phyloP scores from a whole-genome alignment of 805 yeast genomes.

The Myxozyma udenii region DNA sequence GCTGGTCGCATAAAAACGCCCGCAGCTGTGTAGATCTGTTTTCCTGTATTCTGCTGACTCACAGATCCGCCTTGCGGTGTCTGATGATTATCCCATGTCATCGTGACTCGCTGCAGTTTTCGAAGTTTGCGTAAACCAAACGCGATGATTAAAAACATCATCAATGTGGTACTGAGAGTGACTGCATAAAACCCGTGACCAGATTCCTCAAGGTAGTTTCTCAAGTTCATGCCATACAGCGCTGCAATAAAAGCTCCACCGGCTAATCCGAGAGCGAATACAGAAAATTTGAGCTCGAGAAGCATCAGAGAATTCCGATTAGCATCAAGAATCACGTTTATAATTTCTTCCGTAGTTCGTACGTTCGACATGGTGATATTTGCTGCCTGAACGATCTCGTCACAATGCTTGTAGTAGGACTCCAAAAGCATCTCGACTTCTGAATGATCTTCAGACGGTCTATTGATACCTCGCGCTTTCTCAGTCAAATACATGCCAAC shows the following conservation, averaged over 20 bases:
- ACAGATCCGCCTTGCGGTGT: no score
- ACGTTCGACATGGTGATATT: constrained; percentile 78
- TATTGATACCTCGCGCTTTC: constrained; percentile 44
- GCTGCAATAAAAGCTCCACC: constrained; percentile 78
- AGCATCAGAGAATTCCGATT: constrained; percentile 88
- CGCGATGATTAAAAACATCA: constrained; percentile 48
- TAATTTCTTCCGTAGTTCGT: constrained; percentile 89
- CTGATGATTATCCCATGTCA: constrained; percentile 47
- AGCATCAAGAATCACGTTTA: constrained; percentile 86
- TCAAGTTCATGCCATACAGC: constrained; percentile 92
- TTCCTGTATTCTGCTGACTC: neutral
- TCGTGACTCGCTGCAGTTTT: constrained; percentile 68
- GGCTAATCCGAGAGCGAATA: constrained; percentile 79
- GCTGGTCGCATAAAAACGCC: no score
- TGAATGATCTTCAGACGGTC: constrained; percentile 53
- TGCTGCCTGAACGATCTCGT: constrained; percentile 89
- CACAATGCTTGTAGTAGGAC: constrained; percentile 84
- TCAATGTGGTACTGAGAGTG: constrained; percentile 44
- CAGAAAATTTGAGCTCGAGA: constrained; percentile 75
- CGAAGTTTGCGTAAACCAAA: constrained; percentile 57
- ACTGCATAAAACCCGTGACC: constrained; percentile 64
- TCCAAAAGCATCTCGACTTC: constrained; percentile 90
- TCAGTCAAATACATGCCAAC: constrained; percentile 78
- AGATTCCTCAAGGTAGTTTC: constrained; percentile 84
- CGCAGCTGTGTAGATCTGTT: neutral